Conservation (phyloP, 1,284 basidiomycete species). For the Coniferiporia sulphurascens region DNA sequence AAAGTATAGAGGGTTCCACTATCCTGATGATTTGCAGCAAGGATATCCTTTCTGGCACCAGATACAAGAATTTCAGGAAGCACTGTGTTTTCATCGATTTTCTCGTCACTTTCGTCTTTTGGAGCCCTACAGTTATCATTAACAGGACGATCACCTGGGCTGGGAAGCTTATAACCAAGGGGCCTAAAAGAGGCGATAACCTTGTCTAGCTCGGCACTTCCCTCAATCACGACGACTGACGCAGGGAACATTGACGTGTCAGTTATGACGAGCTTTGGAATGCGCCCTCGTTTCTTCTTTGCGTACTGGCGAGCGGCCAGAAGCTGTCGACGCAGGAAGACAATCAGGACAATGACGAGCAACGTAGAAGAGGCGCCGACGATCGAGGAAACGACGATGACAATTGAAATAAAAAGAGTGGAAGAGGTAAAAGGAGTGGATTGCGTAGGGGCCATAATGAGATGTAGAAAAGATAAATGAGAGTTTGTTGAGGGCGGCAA, state of each 20-base stretch:
- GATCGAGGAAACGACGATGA: conserved; percentile 4
- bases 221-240: conserved; percentile 9
- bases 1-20: not conserved
- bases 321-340: conserved; percentile 3
- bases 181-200: conserved; percentile 15
- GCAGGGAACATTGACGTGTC: conserved; percentile 16
- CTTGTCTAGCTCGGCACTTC: conserved; percentile 7
- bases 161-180: not conserved
- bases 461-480: not conserved
- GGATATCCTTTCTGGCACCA: not conserved
- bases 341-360: conserved; percentile 1
- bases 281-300: not conserved
- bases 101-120: not conserved
- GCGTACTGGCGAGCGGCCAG: not conserved
- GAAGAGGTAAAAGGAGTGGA: conserved; percentile 11
- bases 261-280: conserved; percentile 13
- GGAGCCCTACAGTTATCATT: not conserved
- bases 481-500: not conserved
- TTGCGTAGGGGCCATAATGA: not conserved
- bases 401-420: conserved; percentile 5
- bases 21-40: not conserved
- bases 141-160: not conserved
- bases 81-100: not conserved
- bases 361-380: conserved; percentile 2
- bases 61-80: not conserved